Base-by-base conservation (phyloP, 306 rosid genomes). In the Acacia confusa region DNA sequence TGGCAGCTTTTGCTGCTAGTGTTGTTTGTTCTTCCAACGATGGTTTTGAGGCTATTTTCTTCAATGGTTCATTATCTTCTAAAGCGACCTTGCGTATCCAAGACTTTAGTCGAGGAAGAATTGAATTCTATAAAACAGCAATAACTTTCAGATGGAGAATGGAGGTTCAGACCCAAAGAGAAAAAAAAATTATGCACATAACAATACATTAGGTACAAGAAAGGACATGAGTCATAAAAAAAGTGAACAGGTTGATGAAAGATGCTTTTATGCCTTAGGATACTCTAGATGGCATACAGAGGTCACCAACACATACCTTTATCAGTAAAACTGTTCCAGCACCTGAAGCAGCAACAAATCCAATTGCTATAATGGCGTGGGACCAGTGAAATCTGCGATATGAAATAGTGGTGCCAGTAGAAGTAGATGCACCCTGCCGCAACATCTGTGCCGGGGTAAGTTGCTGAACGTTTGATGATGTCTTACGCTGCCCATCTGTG, bases 1-100 rank as follows among this genome's bases (percentile, higher is more conserved):
- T 95, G 38, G 97, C 98, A 27, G 95, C 90, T 88, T 90, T 92
- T 81, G 97, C 97, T 32, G 94, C 95, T 32, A 88, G 89, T 0
- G 92, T 88, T 74, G 89, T 85, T 87, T 94, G 94, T 88, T 92
- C 98, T 17, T 88, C 95, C 65, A 85, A 40, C 14, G 90, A 87
- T 27, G 95, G 95, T 79, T 89, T 92, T 52, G 76, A 27, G 58
- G 73, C 86, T 27, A 50, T 44, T 85, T 86, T 82, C 83, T 84
- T 78, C 17, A 68, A 84, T 70, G 61, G 43, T 17, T 78, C 89
- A 82, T 86, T 43, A 64, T 89, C 94, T 63, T 90, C 97, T 64
- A 67, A 66, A 66, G 81, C 92, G 85, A 89, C 88, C 84, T 88
- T 89, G 65, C 92, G 92, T 85, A 94, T 85, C 98, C 97, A 94